Evolutionary conservation across 139 green algal species (phyloP).

Genomic region (Micractinium sp.): DNA sequence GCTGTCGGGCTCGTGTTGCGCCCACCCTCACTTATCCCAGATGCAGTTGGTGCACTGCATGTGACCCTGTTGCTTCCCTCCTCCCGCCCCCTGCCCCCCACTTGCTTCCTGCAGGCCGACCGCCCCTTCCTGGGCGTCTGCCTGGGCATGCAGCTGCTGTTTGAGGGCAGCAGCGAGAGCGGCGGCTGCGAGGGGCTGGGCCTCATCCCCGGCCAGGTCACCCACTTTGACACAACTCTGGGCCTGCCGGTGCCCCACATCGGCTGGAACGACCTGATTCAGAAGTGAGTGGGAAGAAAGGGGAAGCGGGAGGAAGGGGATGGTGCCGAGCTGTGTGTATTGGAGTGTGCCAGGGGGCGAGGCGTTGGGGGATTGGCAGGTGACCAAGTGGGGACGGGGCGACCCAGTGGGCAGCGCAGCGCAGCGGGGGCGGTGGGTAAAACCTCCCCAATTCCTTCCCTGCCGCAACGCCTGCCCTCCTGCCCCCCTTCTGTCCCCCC

Average conservation of each 20-base stretch:
- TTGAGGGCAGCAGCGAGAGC: constrained; percentile 96
- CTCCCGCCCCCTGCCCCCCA: not conserved
- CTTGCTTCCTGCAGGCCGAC: constrained; percentile 60
- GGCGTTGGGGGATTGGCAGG: too few species aligned
- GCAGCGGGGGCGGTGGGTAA: not conserved
- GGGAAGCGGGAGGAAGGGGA: not conserved
- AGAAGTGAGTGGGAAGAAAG: constrained; percentile 38
- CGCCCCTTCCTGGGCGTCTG: constrained; percentile 98
- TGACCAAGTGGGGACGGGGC: too few species aligned
- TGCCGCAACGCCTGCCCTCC: not conserved
- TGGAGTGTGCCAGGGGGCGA: too few species aligned
- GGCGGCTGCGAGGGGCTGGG: constrained; percentile 93
- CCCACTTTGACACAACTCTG: constrained; percentile 72
- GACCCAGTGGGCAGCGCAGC: too few species aligned
- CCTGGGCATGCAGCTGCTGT: constrained; percentile 97
- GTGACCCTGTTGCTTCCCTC: not conserved
- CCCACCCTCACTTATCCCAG: not conserved
- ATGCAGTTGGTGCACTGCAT: too few species aligned
- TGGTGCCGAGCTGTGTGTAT: not conserved
- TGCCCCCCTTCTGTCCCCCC: too few species aligned
- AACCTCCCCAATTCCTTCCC: not conserved
- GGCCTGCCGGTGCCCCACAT: constrained; percentile 97
- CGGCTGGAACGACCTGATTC: constrained; percentile 93
- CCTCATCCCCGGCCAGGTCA: constrained; percentile 85
- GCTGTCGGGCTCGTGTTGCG: not conserved